These are phyloP conservation scores for Byssoonygena ceratinophila DNA, from an alignment of 2,329 filamentous ascomycete genomes.

Conservation along the genomic window DNA sequence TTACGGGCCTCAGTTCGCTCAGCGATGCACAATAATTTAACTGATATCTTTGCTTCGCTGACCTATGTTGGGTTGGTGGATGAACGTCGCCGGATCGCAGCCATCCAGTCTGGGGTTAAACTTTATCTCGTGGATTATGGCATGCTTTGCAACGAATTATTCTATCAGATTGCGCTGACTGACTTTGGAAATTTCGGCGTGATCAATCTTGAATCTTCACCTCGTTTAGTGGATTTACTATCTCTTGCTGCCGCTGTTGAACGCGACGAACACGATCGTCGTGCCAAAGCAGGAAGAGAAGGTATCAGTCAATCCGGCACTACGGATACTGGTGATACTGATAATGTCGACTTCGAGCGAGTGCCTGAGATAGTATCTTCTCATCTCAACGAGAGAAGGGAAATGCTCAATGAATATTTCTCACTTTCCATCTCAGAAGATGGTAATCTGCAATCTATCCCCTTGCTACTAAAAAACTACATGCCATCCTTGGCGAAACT, in stretches of 20 bases:
- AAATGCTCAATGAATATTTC: slow-evolving; percentile 92
- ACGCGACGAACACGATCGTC: slow-evolving; percentile 35
- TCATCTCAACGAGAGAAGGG: slow-evolving; percentile 57
- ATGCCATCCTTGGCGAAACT: slow-evolving; percentile 76
- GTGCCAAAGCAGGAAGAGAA: not conserved
- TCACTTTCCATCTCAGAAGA: slow-evolving; percentile 67
- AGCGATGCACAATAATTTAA: slow-evolving; percentile 71
- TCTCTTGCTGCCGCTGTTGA: slow-evolving; percentile 63
- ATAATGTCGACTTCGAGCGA: slow-evolving; percentile 53
- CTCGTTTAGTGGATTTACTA: slow-evolving; percentile 61
- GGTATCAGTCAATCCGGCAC: not conserved
- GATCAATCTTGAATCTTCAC: slow-evolving; percentile 67
- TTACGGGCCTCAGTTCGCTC: slow-evolving; percentile 72
- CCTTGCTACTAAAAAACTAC: slow-evolving; percentile 80
- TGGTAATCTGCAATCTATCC: slow-evolving; percentile 68
- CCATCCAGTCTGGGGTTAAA: slow-evolving; percentile 85
- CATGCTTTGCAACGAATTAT: slow-evolving; percentile 73
- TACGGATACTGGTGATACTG: slow-evolving; percentile 46
- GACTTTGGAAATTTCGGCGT: slow-evolving; percentile 91
- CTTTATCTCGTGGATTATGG: slow-evolving; percentile 91
- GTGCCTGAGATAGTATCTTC: slow-evolving; percentile 47
- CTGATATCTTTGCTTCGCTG: slow-evolving; percentile 74
- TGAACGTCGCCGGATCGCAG: slow-evolving; percentile 72
- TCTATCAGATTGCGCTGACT: slow-evolving; percentile 88
- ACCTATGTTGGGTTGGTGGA: slow-evolving; percentile 93